Evolutionary conservation across 139 green algal genomes (phyloP).

Genomic region (Picochlorum sp.): DNA sequence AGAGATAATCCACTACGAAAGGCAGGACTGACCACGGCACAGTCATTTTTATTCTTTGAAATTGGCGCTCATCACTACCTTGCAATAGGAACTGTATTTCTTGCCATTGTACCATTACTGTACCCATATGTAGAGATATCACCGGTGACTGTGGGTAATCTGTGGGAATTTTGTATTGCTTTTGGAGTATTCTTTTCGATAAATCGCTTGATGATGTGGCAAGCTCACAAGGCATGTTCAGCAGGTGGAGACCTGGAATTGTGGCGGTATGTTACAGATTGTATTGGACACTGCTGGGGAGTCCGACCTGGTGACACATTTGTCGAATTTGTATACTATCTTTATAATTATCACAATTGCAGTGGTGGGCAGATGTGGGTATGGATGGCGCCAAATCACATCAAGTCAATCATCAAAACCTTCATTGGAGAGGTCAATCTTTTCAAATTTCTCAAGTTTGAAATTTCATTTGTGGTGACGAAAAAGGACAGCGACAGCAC

Average conservation of each 20-base stretch:
- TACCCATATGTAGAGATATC: neutral
- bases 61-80: neutral
- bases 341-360: neutral
- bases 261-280: neutral
- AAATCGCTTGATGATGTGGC: neutral
- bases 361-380: neutral
- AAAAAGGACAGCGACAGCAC: neutral
- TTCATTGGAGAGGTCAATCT: too few relatives aligned
- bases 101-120: neutral
- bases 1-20: neutral
- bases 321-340: too few relatives aligned
- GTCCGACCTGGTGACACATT: too few relatives aligned
- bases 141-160: neutral
- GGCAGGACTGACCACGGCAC: neutral
- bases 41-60: neutral
- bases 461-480: neutral
- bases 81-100: neutral
- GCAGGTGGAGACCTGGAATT: neutral
- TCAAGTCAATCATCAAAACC: neutral
- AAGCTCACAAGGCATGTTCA: neutral
- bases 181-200: neutral
- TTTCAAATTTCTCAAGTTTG: neutral
- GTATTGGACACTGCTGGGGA: neutral
- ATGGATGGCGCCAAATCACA: neutral
- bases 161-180: slow-evolving; percentile 1